Percentiles rank a stretch among this genome's conserved stretches.
These are phyloP conservation scores for Darksidea phi DNA, from an alignment of 495 filamentous ascomycete species.

Conservation along the genomic window DNA sequence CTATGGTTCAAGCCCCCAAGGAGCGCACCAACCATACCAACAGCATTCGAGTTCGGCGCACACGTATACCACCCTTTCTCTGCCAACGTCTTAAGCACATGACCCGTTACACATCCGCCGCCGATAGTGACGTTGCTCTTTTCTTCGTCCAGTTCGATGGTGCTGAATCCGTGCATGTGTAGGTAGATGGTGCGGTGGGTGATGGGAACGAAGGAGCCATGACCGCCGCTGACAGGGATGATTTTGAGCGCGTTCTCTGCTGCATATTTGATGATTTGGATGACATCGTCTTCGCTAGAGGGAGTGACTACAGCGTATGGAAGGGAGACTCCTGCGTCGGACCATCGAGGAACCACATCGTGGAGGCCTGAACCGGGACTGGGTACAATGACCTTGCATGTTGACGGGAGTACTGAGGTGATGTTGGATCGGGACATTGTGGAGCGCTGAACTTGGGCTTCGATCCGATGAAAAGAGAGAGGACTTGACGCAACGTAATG, in stretches of 20 bases:
- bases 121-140: slow-evolving; percentile 8
- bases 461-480: not conserved
- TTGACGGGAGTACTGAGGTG: slow-evolving; percentile 1
- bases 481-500: not conserved
- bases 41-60: slow-evolving; percentile 11
- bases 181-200: slow-evolving; percentile 18
- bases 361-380: not conserved
- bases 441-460: not conserved
- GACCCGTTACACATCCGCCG: slow-evolving; percentile 6
- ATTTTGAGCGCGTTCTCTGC: slow-evolving; percentile 2
- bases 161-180: slow-evolving; percentile 12
- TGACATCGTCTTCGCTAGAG: slow-evolving; percentile 12
- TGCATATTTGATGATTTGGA: slow-evolving; percentile 12
- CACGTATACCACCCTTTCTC: slow-evolving; percentile 19
- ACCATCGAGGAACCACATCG: slow-evolving; percentile 19
- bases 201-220: slow-evolving; percentile 24
- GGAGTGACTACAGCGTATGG: slow-evolving; percentile 15
- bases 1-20: slow-evolving; percentile 7
- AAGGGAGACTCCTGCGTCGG: slow-evolving; percentile 1
- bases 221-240: slow-evolving; percentile 15
- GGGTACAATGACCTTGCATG: slow-evolving; percentile 10
- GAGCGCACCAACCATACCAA: slow-evolving; percentile 20
- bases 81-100: slow-evolving; percentile 7
- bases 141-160: slow-evolving; percentile 11
- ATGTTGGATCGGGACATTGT: not conserved